Evolutionary conservation across 768 basidiomycete genomes (phyloP).

Genomic region (Tulasnella sp.): DNA sequence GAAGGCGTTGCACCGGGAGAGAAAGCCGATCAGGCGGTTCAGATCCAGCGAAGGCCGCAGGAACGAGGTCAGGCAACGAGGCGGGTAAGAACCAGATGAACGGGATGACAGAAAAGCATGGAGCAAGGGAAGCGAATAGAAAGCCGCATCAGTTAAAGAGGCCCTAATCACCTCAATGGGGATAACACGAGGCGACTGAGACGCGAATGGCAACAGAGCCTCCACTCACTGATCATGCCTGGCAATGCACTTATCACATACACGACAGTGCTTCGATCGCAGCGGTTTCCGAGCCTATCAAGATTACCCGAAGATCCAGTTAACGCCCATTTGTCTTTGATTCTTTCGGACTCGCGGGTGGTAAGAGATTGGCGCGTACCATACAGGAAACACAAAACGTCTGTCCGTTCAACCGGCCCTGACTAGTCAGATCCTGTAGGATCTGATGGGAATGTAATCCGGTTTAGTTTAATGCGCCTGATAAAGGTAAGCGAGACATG

Average conservation of each 20-base stretch:
- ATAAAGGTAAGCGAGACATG: slow-evolving; percentile 22
- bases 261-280: slow-evolving; percentile 90
- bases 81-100: background rate
- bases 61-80: slow-evolving; percentile 10
- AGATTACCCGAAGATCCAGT: background rate
- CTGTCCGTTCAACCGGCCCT: slow-evolving; percentile 87
- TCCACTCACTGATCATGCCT: slow-evolving; percentile 84
- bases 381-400: slow-evolving; percentile 96
- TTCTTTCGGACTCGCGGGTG: background rate
- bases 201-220: background rate
- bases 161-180: slow-evolving; percentile 9
- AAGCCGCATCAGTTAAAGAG: background rate
- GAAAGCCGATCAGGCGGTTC: background rate
- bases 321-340: background rate
- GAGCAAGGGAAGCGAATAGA: background rate
- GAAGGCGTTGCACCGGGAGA: background rate
- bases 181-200: slow-evolving; percentile 21
- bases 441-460: slow-evolving; percentile 46
- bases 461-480: background rate
- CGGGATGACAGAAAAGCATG: background rate
- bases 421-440: slow-evolving; percentile 84
- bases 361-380: slow-evolving; percentile 44
- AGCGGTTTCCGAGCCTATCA: slow-evolving; percentile 77
- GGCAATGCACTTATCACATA: slow-evolving; percentile 85
- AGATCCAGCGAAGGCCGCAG: background rate